Conservation (phyloP, 805 yeast genomes). For the Ogataea allantospora region DNA sequence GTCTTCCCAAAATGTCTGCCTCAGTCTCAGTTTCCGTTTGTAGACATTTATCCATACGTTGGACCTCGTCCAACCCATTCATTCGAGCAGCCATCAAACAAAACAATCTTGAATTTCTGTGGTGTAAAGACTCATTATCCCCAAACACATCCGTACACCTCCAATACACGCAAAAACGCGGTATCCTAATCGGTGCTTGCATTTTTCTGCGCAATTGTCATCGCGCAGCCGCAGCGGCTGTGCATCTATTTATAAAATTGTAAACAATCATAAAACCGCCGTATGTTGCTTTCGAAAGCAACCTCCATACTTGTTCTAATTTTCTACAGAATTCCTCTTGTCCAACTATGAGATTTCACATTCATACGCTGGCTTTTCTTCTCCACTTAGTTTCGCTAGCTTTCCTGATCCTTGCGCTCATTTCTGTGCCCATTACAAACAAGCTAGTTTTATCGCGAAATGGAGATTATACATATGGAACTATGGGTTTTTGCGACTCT, state of each 20-base stretch:
- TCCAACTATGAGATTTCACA: constrained; percentile 16
- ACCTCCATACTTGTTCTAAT: background rate
- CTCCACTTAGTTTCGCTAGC: constrained; percentile 56
- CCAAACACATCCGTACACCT: background rate
- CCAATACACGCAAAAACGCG: background rate
- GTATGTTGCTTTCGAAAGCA: constrained; percentile 8
- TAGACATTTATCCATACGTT: constrained; percentile 10
- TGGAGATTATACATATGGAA: constrained; percentile 51
- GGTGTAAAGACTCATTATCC: background rate
- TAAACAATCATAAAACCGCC: constrained; percentile 12
- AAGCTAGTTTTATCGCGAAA: constrained; percentile 50
- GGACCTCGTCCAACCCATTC: constrained; percentile 17
- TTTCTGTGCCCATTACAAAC: constrained; percentile 58
- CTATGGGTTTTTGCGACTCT: constrained; percentile 59
- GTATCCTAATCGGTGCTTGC: background rate
- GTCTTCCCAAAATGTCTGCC: constrained; percentile 11
- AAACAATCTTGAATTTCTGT: background rate
- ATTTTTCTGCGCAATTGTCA: constrained; percentile 5
- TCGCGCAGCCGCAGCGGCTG: constrained; percentile 13
- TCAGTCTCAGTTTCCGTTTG: too few relatives aligned
- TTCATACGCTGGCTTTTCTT: constrained; percentile 37
- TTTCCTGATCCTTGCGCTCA: constrained; percentile 56
- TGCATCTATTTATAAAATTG: constrained; percentile 4
- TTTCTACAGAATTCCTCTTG: background rate
- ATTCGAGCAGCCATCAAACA: constrained; percentile 12